phyloP scores from a whole-genome alignment of 1,139 yeast species.

The Debaryomyces sp. region DNA sequence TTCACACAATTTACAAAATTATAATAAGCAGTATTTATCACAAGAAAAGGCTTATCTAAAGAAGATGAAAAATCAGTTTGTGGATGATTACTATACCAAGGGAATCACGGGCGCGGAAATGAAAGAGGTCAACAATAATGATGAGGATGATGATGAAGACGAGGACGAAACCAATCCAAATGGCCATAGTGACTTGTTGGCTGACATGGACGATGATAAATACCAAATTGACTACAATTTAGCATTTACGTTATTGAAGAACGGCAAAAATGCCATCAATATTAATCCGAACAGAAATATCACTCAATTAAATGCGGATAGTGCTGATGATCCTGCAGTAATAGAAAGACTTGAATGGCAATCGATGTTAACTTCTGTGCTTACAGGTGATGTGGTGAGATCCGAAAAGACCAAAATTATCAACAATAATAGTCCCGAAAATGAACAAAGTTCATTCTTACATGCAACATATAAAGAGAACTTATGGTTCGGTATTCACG shows the following conservation, averaged over 20 bases:
- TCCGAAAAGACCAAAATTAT: slow-evolving; percentile 87
- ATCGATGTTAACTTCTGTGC: slow-evolving; percentile 84
- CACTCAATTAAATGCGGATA: slow-evolving; percentile 44
- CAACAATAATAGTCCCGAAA: slow-evolving; percentile 41
- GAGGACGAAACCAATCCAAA: slow-evolving; percentile 23
- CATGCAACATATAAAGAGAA: slow-evolving; percentile 71
- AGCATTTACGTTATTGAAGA: slow-evolving; percentile 40
- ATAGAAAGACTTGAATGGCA: slow-evolving; percentile 95
- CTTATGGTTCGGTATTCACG: slow-evolving; percentile 78
- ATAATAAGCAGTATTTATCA: slow-evolving; percentile 48
- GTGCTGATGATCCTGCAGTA: slow-evolving; percentile 62
- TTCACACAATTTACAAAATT: slow-evolving; percentile 22
- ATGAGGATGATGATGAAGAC: slow-evolving; percentile 26
- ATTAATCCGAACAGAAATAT: slow-evolving; percentile 38
- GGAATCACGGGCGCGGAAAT: slow-evolving; percentile 51
- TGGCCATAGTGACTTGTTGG: slow-evolving; percentile 38
- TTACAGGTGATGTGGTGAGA: slow-evolving; percentile 91
- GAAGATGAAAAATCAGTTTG: slow-evolving; percentile 62
- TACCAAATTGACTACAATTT: slow-evolving; percentile 45
- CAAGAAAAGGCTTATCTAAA: slow-evolving; percentile 74
- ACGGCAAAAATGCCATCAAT: slow-evolving; percentile 33
- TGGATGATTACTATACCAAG: slow-evolving; percentile 71
- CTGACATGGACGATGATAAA: slow-evolving; percentile 47
- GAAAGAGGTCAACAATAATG: slow-evolving; percentile 30
- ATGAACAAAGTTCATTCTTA: slow-evolving; percentile 51